A percentile compares a stretch with the other conserved stretches of the same genome.
phyloP scores from a whole-genome alignment of 2,329 filamentous ascomycete genomes.

The Ophiocordyceps unilateralis region DNA sequence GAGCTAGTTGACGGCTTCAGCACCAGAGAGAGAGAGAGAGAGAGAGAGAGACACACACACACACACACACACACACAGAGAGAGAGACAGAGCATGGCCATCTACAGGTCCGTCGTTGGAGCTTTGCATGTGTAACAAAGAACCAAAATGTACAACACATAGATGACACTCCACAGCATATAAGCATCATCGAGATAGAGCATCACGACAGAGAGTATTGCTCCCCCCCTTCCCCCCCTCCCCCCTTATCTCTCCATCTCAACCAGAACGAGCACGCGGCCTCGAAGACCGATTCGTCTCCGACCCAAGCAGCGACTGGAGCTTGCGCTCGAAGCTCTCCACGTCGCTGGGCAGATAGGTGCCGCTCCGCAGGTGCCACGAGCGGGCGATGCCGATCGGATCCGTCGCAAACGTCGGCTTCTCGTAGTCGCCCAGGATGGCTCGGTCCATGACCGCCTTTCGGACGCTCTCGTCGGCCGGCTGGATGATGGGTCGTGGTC shows the following conservation, averaged over 20 bases:
- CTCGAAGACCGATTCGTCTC: neutral
- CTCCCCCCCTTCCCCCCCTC: too few relatives aligned
- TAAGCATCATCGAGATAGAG: too few relatives aligned
- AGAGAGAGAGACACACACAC: too few relatives aligned
- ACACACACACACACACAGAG: too few relatives aligned
- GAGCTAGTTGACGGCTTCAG: neutral
- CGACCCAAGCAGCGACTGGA: conserved; percentile 12
- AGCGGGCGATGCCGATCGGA: conserved; percentile 15
- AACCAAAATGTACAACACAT: too few relatives aligned
- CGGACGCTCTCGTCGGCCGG: conserved; percentile 16
- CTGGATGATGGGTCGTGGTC: conserved; percentile 9
- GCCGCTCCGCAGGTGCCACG: conserved; percentile 19
- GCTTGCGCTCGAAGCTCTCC: conserved; percentile 21
- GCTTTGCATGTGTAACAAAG: too few relatives aligned
- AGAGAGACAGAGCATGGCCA: too few relatives aligned
- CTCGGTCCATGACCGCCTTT: conserved; percentile 14
- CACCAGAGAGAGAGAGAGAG: conserved; percentile 15
- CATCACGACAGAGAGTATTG: too few relatives aligned
- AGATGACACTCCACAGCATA: too few relatives aligned
- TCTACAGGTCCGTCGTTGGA: too few relatives aligned
- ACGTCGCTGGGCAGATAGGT: conserved; percentile 18
- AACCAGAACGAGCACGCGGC: too few relatives aligned
- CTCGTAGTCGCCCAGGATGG: conserved; percentile 20
- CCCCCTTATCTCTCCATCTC: too few relatives aligned
- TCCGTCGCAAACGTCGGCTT: conserved; percentile 16